phyloP scores from a whole-genome alignment of 2,329 filamentous ascomycete genomes.

The Periconia digitata region DNA sequence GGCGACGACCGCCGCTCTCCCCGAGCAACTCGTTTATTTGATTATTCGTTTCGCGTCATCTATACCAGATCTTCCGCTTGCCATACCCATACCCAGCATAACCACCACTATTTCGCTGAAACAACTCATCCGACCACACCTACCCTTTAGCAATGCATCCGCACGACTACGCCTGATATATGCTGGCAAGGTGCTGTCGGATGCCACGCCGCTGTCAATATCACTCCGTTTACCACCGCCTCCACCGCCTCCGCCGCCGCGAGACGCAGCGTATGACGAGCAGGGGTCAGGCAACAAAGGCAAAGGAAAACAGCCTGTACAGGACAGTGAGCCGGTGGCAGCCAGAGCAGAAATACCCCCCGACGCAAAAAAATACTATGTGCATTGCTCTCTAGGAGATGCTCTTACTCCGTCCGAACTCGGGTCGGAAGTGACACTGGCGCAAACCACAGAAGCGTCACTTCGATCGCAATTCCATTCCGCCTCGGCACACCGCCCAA shows the following conservation, averaged over 20 bases:
- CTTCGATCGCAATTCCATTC: slow-evolving; percentile 32
- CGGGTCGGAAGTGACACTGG: slow-evolving; percentile 60
- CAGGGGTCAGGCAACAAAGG: slow-evolving; percentile 43
- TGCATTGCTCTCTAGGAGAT: slow-evolving; percentile 91
- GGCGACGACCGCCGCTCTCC: slow-evolving; percentile 30
- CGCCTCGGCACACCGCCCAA: slow-evolving; percentile 14
- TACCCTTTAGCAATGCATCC: slow-evolving; percentile 63
- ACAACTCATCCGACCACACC: slow-evolving; percentile 72
- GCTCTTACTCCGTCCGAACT: slow-evolving; percentile 70
- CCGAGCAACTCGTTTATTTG: slow-evolving; percentile 62
- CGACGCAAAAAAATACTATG: slow-evolving; percentile 66
- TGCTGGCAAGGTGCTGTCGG: slow-evolving; percentile 81
- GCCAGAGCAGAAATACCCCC: slow-evolving; percentile 19
- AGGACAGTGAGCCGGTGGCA: slow-evolving; percentile 35
- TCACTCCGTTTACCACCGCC: slow-evolving; percentile 67
- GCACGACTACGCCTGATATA: slow-evolving; percentile 86
- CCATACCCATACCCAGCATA: slow-evolving; percentile 66
- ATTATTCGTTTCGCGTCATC: slow-evolving; percentile 89
- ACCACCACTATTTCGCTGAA: slow-evolving; percentile 80
- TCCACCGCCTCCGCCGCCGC: slow-evolving; percentile 46
- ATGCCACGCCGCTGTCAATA: slow-evolving; percentile 66
- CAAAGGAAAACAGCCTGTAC: slow-evolving; percentile 69
- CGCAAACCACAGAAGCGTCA: slow-evolving; percentile 42
- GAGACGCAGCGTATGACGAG: slow-evolving; percentile 26
- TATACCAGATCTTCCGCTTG: slow-evolving; percentile 78